A percentile compares a stretch with the other conserved stretches of the same genome.
These are phyloP conservation scores for Salix suchowensis DNA, from an alignment of 345 rosid species.

Conservation along the genomic window DNA sequence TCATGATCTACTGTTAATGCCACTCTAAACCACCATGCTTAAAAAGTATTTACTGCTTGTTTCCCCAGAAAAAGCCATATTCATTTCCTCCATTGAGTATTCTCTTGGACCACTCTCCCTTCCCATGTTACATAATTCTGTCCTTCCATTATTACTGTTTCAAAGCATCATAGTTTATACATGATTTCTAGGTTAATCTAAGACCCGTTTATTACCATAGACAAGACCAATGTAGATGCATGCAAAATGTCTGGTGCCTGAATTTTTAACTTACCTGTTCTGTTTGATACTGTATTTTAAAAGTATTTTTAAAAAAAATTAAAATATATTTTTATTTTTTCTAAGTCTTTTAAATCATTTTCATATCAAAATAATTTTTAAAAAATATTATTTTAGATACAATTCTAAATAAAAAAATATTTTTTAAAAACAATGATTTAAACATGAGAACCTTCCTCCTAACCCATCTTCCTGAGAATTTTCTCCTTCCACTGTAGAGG, in stretches of 20 bases:
- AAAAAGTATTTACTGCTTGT: neutral
- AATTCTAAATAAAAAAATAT: too few species aligned
- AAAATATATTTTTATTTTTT: too few species aligned
- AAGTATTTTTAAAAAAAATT: too few species aligned
- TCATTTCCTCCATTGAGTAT: neutral
- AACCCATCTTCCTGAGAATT: neutral
- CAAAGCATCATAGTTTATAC: too few species aligned
- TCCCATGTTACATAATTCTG: neutral
- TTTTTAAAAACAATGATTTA: too few species aligned
- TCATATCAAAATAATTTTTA: too few species aligned
- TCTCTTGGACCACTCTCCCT: neutral
- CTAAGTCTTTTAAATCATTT: too few species aligned
- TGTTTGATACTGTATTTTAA: too few species aligned
- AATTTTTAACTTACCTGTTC: too few species aligned
- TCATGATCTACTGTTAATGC: conserved; percentile 31
- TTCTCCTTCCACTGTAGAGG: neutral
- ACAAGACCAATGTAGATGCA: neutral
- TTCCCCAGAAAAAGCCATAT: neutral
- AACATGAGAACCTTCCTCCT: neutral
- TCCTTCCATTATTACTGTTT: neutral
- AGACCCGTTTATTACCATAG: too few species aligned
- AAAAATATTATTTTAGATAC: too few species aligned
- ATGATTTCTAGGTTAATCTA: too few species aligned
- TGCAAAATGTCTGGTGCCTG: neutral
- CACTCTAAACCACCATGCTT: conserved; percentile 14